A percentile compares a stretch with the other conserved stretches of the same genome.
These are phyloP conservation scores for Colletotrichum tropicale DNA, from an alignment of 2,329 filamentous ascomycete species.

Conservation along the genomic window DNA sequence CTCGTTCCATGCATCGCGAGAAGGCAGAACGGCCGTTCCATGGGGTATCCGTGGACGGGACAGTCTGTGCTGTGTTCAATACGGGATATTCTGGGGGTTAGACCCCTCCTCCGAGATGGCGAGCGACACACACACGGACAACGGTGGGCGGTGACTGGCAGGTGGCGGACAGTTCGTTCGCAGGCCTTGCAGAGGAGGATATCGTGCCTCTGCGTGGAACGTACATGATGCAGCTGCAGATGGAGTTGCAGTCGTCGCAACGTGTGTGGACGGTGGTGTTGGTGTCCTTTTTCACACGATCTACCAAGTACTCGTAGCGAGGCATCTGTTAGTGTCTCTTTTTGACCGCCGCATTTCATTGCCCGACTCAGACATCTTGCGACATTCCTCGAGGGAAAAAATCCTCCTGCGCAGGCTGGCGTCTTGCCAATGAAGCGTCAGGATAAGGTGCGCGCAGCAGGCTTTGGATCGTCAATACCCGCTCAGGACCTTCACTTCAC, in stretches of 20 bases:
- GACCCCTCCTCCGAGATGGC: background rate
- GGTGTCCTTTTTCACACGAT: background rate
- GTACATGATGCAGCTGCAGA: background rate
- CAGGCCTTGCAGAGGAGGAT: background rate
- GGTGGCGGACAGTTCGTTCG: background rate
- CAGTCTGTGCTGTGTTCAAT: background rate
- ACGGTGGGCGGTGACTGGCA: background rate
- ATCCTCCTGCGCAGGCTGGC: background rate
- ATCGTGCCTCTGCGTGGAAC: background rate
- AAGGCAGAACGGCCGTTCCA: background rate
- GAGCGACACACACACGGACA: background rate
- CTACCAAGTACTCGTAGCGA: background rate
- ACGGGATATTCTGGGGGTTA: background rate
- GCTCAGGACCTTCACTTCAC: background rate
- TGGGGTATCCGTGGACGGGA: background rate
- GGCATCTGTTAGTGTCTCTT: background rate
- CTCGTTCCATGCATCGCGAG: background rate
- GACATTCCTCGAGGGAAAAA: background rate
- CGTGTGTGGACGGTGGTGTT: background rate
- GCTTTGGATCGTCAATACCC: slow-evolving; percentile 4
- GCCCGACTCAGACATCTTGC: background rate
- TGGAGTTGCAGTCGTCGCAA: background rate
- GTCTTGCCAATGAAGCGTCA: background rate
- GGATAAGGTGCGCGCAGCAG: slow-evolving; percentile 7
- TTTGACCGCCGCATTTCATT: background rate